Base-by-base conservation (phyloP, 1,284 basidiomycete species). In the Cutaneotrichosporon sp. region DNA sequence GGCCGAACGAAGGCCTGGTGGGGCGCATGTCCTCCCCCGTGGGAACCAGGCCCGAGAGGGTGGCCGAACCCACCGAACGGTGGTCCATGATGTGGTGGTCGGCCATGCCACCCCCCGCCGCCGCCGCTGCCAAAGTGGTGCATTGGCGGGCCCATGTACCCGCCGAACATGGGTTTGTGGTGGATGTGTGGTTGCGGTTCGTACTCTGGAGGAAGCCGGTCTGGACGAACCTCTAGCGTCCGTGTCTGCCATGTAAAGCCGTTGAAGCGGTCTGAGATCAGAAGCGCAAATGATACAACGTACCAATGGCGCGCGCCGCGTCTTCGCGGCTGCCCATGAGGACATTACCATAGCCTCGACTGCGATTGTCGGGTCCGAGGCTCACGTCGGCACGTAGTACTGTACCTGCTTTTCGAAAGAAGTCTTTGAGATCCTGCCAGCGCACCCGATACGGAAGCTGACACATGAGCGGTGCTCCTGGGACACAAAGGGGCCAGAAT, bases 341-440 rank as follows among this genome's bases (percentile, higher is more conserved):
- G 8, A 97, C 93, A 4, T 92, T 97, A 22, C 95, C 95, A 74
- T 94, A 94, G 0, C 95, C 95, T 63, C 92, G 85, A 63, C 90
- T 92, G 71, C 94, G 85, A 74, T 96, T 96, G 76, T 97, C 94
- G 2, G 91, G 90, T 1, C 92, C 92, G 1, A 97, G 85, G 14
- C 90, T 91, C 58, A 97, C 92, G 75, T 97, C 96, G 8, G 96
- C 95, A 40, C 96, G 88, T 22, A 97, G 85, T 61, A 99, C 94
- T 0, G 93, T 96, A 56, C 96, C 96, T 1, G 93, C 91, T 70
- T 91, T 90, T 58, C 96, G 88, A 80, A 98, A 97, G 57, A 98
- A 86, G 79, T 98, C 96, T 76, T 99, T 98, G 69, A 99, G 86
- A 81, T 99, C 96, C 82, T 97, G 94, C 94, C 94, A 97, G 69